Conservation (phyloP, 2,329 filamentous ascomycete genomes). For the Exophiala lecanii-corni region DNA sequence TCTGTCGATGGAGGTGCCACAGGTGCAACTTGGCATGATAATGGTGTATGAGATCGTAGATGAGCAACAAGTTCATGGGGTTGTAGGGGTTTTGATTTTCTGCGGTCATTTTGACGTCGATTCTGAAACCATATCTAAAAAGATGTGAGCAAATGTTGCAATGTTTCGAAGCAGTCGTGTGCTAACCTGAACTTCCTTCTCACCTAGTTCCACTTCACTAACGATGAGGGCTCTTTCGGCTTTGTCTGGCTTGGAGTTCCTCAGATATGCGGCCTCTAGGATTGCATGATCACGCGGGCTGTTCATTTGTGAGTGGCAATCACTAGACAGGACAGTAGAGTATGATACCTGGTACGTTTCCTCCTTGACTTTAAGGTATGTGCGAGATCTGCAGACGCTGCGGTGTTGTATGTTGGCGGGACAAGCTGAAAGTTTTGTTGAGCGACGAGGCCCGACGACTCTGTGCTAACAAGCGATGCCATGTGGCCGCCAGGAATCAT, state of each 20-base stretch:
- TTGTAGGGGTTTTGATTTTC: conserved; percentile 78
- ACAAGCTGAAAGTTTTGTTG: background rate
- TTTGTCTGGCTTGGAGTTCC: conserved; percentile 89
- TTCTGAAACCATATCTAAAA: conserved; percentile 96
- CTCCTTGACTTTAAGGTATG: conserved; percentile 18
- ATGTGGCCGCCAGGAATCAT: too few species aligned
- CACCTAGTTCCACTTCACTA: conserved; percentile 76
- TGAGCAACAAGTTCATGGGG: conserved; percentile 63
- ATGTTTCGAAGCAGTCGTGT: conserved; percentile 11
- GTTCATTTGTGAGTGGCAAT: conserved; percentile 12
- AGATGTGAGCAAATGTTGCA: conserved; percentile 28
- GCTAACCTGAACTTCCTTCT: conserved; percentile 90
- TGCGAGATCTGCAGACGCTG: background rate
- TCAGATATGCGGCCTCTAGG: conserved; percentile 77
- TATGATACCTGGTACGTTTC: conserved; percentile 22
- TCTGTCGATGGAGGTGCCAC: background rate
- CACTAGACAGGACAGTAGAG: background rate
- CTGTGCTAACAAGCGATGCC: background rate
- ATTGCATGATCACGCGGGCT: conserved; percentile 86
- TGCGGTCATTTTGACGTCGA: conserved; percentile 82
- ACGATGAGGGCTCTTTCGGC: conserved; percentile 79
- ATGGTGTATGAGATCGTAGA: conserved; percentile 17
- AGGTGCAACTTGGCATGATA: conserved; percentile 6
- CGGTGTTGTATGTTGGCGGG: background rate
- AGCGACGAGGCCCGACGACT: background rate